These are phyloP conservation scores for Graphilbum fragrans DNA, from an alignment of 2,329 filamentous ascomycete genomes.

Conservation along the genomic window DNA sequence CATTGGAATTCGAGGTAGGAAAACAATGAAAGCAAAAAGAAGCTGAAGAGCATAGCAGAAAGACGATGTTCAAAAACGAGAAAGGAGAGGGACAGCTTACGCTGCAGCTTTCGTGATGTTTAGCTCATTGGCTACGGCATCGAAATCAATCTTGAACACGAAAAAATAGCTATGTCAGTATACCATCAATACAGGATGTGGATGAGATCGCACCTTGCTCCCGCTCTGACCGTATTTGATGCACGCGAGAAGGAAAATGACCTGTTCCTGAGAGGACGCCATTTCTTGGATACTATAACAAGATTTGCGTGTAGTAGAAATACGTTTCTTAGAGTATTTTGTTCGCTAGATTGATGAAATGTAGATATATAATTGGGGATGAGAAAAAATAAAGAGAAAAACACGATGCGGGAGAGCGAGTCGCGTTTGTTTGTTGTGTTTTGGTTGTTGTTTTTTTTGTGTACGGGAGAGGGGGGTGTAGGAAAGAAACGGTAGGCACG, in stretches of 20 bases:
- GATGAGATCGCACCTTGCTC: constrained; percentile 36
- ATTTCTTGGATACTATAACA: too few species aligned
- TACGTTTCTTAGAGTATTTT: too few species aligned
- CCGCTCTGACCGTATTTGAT: constrained; percentile 44
- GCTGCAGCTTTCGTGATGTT: constrained; percentile 56
- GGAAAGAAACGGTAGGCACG: too few species aligned
- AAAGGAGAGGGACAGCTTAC: constrained; percentile 33
- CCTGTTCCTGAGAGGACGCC: constrained; percentile 40
- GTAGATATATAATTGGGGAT: too few species aligned
- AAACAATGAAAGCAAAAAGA: background rate
- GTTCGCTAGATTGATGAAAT: too few species aligned
- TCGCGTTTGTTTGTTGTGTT: too few species aligned
- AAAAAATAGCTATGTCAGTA: background rate
- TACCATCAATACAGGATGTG: background rate
- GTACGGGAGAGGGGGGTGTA: too few species aligned
- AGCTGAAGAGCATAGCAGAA: background rate
- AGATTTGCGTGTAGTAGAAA: too few species aligned
- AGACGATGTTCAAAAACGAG: background rate
- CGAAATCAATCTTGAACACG: constrained; percentile 46
- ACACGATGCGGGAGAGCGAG: too few species aligned
- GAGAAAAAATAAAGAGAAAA: too few species aligned
- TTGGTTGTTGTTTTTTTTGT: too few species aligned
- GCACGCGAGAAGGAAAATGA: constrained; percentile 55
- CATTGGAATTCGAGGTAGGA: too few species aligned
- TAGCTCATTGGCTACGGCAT: constrained; percentile 50